A percentile compares a stretch with the other conserved stretches of the same genome.
These are phyloP conservation scores for Ballota nigra DNA, from an alignment of 257 asterid genomes.

Conservation along the genomic window DNA sequence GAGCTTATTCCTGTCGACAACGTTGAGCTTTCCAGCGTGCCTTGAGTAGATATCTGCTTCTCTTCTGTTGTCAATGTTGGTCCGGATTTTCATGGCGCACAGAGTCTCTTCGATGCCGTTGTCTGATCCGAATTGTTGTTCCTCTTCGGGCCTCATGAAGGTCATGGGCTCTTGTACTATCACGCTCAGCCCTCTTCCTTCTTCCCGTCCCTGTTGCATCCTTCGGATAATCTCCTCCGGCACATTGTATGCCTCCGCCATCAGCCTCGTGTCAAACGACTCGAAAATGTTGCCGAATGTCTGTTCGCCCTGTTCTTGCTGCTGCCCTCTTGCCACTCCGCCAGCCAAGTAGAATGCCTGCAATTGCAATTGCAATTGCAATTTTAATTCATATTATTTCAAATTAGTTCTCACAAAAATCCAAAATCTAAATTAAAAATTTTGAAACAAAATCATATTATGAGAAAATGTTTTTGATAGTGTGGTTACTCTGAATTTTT, in stretches of 20 bases:
- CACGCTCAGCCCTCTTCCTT: conserved; percentile 56
- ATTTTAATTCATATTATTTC: too few relatives aligned
- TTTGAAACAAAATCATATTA: too few relatives aligned
- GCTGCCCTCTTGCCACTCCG: conserved; percentile 31
- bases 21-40: conserved; percentile 57
- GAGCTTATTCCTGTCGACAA: conserved; percentile 53
- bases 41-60: conserved; percentile 60
- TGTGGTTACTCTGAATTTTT: conserved; percentile 49
- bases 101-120: conserved; percentile 52
- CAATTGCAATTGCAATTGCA: too few relatives aligned
- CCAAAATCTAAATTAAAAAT: too few relatives aligned
- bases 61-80: conserved; percentile 37
- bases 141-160: conserved; percentile 48
- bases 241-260: conserved; percentile 62
- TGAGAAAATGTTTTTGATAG: too few relatives aligned
- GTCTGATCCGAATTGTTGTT: not conserved
- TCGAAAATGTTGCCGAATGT: conserved; percentile 47
- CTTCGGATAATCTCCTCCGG: conserved; percentile 33
- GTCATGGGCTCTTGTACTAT: conserved; percentile 38
- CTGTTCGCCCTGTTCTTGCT: not conserved
- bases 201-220: conserved; percentile 35
- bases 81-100: conserved; percentile 50
- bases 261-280: conserved; percentile 39
- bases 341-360: conserved; percentile 71
- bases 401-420: too few relatives aligned